Percentiles rank a stretch among this genome's conserved stretches.
These are phyloP conservation scores for Basipetospora chlamydospora DNA, from an alignment of 2,329 filamentous ascomycete species.

Conservation along the genomic window DNA sequence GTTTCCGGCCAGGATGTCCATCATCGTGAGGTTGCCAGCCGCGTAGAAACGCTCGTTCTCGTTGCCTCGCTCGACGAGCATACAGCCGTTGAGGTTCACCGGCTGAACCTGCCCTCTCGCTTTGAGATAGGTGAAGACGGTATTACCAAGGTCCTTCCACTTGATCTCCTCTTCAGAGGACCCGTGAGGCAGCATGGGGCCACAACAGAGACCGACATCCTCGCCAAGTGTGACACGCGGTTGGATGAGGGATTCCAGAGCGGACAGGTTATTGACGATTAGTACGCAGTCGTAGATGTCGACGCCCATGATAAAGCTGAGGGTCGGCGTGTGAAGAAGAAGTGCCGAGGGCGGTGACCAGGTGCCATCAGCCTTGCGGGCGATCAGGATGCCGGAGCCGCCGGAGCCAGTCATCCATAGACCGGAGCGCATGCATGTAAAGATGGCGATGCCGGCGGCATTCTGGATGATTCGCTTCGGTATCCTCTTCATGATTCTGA, in stretches of 20 bases:
- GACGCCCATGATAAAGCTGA: conserved; percentile 81
- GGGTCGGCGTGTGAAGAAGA: conserved; percentile 72
- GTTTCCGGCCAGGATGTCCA: conserved; percentile 43
- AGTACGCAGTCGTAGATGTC: conserved; percentile 95
- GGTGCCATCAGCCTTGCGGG: conserved; percentile 67
- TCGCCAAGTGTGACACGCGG: conserved; percentile 67
- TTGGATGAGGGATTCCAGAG: conserved; percentile 71
- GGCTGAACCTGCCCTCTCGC: conserved; percentile 39
- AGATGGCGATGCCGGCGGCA: conserved; percentile 81
- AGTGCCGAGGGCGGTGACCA: conserved; percentile 91
- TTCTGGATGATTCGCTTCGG: conserved; percentile 74
- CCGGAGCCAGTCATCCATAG: conserved; percentile 85
- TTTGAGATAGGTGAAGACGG: conserved; percentile 44
- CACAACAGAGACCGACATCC: conserved; percentile 62
- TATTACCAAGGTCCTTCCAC: conserved; percentile 38
- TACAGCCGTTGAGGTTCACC: conserved; percentile 40
- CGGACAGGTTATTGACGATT: conserved; percentile 76
- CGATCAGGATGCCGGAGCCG: conserved; percentile 76
- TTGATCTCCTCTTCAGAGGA: conserved; percentile 34
- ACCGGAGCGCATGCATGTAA: conserved; percentile 89
- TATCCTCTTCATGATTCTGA: conserved; percentile 60
- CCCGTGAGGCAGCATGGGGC: conserved; percentile 50
- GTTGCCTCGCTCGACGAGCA: conserved; percentile 40
- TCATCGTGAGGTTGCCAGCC: conserved; percentile 28
- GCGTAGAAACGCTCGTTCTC: conserved; percentile 46